Base-by-base conservation (phyloP, 2,329 filamentous ascomycete species). In the Arthroderma uncinatum region DNA sequence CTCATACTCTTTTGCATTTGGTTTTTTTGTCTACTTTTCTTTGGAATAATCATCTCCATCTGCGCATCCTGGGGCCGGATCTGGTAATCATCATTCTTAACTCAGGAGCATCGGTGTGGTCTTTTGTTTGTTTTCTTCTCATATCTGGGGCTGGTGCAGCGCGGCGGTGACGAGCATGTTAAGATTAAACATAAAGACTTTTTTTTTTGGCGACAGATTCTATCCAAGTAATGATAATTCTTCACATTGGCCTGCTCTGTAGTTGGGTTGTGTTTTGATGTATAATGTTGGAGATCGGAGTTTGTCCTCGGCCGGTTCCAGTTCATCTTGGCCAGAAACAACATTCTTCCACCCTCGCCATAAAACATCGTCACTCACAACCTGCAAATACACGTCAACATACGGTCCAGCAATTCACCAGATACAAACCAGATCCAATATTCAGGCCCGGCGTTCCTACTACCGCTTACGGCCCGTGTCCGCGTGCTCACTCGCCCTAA, bases 1-100 rank as follows among this genome's bases (percentile, higher is more conserved):
- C n/a, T 10, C 4, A 34, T 37, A 16, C 21, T 9, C 14, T 16
- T 52, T 40, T 28, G n/a, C 55, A 39, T 33, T 33, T 16, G 36
- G 30, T 50, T 36, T 25, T 50, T 36, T 25, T 23, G 55, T 58
- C 48, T 55, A 16, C 36, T 52, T 44, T 25, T 53, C 50, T 40
- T 52, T 14, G 30, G 47, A 34, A 52, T 52, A 12, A 30, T 52
- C 12, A 14, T n/a, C 47, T 8, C 37, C 34, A 12, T 23, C 33
- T 25, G 19, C 37, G 37, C 52, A 54, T 54, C 7, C 37, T 36
- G 52, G 56, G 56, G 44, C 7, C 25, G 44, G 44, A 33, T 25
- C 23, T 33, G 44, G 44, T 16, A 50, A 33, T 8, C 28, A 16
- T 33, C 34, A 37, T 37, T 37, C 44, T 50, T 50, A 30, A 30